Percentiles rank a stretch among this genome's conserved stretches.
These are phyloP conservation scores for Przewalskia tangutica DNA, from an alignment of 257 asterid species.

Conservation along the genomic window DNA sequence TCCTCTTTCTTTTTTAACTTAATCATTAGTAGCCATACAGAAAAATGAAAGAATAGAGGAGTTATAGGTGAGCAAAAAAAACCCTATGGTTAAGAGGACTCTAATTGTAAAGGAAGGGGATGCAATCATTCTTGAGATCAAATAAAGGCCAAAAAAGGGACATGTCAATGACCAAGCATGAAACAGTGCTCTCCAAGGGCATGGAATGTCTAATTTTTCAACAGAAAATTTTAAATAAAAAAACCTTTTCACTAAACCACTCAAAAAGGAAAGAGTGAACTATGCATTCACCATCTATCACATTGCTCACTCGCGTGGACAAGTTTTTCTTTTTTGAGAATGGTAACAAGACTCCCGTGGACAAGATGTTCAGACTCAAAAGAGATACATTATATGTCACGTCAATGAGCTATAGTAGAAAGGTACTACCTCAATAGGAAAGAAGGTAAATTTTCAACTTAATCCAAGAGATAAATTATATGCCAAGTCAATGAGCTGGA, in stretches of 20 bases:
- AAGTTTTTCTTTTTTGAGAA: not conserved
- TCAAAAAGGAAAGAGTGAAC: not conserved
- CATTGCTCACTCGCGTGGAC: not conserved
- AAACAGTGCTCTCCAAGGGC: not conserved
- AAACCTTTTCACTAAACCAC: not conserved
- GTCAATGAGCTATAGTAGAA: not conserved
- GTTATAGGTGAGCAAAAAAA: not conserved
- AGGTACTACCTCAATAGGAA: not conserved
- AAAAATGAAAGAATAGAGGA: not conserved
- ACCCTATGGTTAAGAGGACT: not conserved
- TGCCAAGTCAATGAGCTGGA: not conserved
- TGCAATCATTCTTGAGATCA: not conserved
- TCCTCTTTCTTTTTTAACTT: conserved; percentile 1
- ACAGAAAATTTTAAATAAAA: not conserved
- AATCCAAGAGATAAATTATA: not conserved
- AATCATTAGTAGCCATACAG: not conserved
- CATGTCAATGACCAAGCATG: not conserved
- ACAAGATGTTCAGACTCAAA: not conserved
- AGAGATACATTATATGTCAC: not conserved
- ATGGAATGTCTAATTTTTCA: not conserved
- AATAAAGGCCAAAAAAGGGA: not conserved
- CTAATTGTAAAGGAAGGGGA: not conserved
- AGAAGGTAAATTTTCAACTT: not conserved
- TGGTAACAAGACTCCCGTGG: too few species aligned
- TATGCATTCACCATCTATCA: not conserved